These are phyloP conservation scores for Cajanus cajan DNA, from an alignment of 306 rosid species.

Conservation along the genomic window DNA sequence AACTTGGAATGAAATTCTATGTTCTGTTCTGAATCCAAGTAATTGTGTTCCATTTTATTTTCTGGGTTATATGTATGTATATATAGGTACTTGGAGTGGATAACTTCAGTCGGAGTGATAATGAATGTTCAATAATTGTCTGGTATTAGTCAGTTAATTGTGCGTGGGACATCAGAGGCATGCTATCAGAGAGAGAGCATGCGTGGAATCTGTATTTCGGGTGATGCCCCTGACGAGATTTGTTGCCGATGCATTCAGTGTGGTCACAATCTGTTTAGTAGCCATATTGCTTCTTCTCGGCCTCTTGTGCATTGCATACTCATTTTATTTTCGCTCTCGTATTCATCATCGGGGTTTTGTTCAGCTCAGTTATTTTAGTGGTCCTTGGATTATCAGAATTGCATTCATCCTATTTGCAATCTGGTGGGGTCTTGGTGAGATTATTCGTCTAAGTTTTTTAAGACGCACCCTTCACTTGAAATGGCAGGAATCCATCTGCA, in stretches of 20 bases:
- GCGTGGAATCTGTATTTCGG: constrained; percentile 97
- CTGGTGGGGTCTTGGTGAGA: constrained; percentile 97
- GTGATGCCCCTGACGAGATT: constrained; percentile 98
- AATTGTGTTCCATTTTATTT: not conserved
- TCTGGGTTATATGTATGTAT: not conserved
- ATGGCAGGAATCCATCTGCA: constrained; percentile 91
- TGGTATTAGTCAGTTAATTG: constrained; percentile 35
- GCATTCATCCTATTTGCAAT: constrained; percentile 70
- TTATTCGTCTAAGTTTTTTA: constrained; percentile 67
- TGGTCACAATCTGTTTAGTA: constrained; percentile 90
- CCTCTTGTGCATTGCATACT: constrained; percentile 73
- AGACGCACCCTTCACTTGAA: constrained; percentile 55
- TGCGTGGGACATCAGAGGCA: constrained; percentile 67
- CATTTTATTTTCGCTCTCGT: constrained; percentile 78
- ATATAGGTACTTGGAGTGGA: constrained; percentile 35
- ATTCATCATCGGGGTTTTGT: constrained; percentile 56
- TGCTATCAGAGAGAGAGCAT: constrained; percentile 98
- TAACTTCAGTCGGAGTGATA: not conserved
- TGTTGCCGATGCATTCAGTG: constrained; percentile 98
- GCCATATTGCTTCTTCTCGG: constrained; percentile 81
- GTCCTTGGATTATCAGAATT: constrained; percentile 94
- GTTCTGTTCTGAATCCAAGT: not conserved
- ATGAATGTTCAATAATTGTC: constrained; percentile 31
- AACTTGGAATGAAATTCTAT: too few species aligned
- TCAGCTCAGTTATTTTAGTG: constrained; percentile 83